Percentiles rank a stretch among this genome's conserved stretches.
Conservation (phyloP, 306 rosid species). For the Aeschynomene evenia region DNA sequence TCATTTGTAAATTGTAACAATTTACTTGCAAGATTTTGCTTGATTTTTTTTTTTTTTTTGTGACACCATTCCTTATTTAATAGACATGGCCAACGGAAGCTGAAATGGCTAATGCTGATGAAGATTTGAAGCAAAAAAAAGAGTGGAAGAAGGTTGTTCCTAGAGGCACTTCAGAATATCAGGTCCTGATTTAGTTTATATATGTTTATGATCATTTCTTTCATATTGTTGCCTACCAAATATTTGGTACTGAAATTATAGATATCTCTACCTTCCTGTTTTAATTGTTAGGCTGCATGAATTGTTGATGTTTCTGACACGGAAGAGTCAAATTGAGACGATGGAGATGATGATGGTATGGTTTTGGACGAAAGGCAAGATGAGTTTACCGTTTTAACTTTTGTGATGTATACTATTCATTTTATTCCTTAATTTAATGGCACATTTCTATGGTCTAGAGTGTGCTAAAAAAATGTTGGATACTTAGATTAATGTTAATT, state of each 20-base stretch:
- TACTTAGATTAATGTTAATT: background rate
- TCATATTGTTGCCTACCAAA: conserved; percentile 3
- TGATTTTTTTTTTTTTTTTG: background rate
- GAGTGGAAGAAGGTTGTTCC: conserved; percentile 62
- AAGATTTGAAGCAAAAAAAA: conserved; percentile 55
- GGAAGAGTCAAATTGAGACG: conserved; percentile 49
- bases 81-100: conserved; percentile 99
- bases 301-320: conserved; percentile 66
- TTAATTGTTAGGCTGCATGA: conserved; percentile 80
- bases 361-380: conserved; percentile 53
- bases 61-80: conserved; percentile 14
- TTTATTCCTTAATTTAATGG: background rate
- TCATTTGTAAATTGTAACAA: background rate
- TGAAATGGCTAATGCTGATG: conserved; percentile 69
- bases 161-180: conserved; percentile 91
- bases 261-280: conserved; percentile 13
- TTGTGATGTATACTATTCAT: background rate
- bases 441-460: background rate
- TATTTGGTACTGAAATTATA: conserved; percentile 2
- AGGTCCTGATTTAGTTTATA: conserved; percentile 42
- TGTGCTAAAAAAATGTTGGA: background rate
- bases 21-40: background rate
- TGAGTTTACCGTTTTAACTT: conserved; percentile 38
- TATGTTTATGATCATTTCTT: background rate
- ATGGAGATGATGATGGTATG: conserved; percentile 69